Evolutionary conservation across 768 basidiomycete species (phyloP).

Genomic region (Pleurotus ostreatus): DNA sequence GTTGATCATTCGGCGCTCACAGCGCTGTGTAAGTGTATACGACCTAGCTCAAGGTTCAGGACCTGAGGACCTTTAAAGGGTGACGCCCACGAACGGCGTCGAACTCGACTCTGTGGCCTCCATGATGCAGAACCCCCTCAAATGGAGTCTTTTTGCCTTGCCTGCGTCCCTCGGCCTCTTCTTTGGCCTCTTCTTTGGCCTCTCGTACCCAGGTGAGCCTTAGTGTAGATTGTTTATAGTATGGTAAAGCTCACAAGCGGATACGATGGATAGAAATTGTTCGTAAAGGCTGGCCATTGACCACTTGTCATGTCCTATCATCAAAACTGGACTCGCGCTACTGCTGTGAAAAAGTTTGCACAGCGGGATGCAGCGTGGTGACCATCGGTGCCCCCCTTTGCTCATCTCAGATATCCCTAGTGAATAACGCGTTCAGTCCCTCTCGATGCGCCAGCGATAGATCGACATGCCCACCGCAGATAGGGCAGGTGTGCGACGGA

Average conservation of each 20-base stretch:
- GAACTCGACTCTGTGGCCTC: too few species aligned
- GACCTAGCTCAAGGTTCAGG: too few species aligned
- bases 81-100: too few species aligned
- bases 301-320: constrained; percentile 12
- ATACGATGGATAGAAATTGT: constrained; percentile 12
- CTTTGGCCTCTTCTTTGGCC: constrained; percentile 16
- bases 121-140: constrained; percentile 1
- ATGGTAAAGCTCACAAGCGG: too few species aligned
- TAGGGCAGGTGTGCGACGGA: constrained; percentile 13
- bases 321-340: constrained; percentile 11
- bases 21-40: too few species aligned
- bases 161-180: constrained; percentile 12
- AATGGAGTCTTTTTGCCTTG: neutral
- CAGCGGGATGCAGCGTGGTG: constrained; percentile 1
- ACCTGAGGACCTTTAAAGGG: too few species aligned
- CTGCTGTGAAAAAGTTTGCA: constrained; percentile 14
- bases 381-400: constrained; percentile 10
- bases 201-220: constrained; percentile 13
- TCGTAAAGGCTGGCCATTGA: constrained; percentile 15
- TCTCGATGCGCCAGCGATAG: constrained; percentile 9
- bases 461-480: constrained; percentile 8
- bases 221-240: too few species aligned
- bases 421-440: constrained; percentile 12
- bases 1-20: too few species aligned
- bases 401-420: constrained; percentile 7